phyloP scores from a whole-genome alignment of 352 stramenopile genomes.

The Pythium oligandrum region DNA sequence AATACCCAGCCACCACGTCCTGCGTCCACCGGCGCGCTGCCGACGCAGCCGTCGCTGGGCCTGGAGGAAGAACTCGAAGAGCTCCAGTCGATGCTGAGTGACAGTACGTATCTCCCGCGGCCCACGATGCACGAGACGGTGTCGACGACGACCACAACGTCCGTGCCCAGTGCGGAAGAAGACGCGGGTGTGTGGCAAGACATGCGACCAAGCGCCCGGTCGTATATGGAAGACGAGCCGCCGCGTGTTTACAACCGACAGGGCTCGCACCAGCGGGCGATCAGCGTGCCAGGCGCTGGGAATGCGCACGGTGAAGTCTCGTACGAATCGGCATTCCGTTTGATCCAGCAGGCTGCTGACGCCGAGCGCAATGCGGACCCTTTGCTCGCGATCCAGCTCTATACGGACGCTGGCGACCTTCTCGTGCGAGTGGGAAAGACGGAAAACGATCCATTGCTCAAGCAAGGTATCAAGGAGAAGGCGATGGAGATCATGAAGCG shows the following conservation, averaged over 20 bases:
- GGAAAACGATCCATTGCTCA: slow-evolving; percentile 32
- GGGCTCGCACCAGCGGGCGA: slow-evolving; percentile 6
- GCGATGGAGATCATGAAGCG: slow-evolving; percentile 39
- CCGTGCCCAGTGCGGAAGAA: background rate
- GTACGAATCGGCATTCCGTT: slow-evolving; percentile 40
- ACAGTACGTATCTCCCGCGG: background rate
- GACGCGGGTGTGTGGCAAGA: slow-evolving; percentile 12
- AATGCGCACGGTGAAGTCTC: slow-evolving; percentile 21
- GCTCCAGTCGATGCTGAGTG: slow-evolving; percentile 13
- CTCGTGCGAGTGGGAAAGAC: slow-evolving; percentile 25
- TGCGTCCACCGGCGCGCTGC: background rate
- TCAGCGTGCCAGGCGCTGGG: slow-evolving; percentile 1
- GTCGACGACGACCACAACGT: background rate
- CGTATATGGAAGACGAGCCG: slow-evolving; percentile 12
- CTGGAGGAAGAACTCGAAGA: slow-evolving; percentile 18
- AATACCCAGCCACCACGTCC: background rate
- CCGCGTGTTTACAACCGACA: slow-evolving; percentile 1
- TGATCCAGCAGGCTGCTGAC: slow-evolving; percentile 42
- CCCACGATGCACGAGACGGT: background rate
- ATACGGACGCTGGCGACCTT: slow-evolving; percentile 30
- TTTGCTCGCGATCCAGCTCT: slow-evolving; percentile 34
- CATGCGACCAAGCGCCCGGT: slow-evolving; percentile 9
- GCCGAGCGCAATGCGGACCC: slow-evolving; percentile 29
- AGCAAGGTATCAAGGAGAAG: slow-evolving; percentile 39
- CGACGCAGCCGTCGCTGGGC: background rate